phyloP scores from a whole-genome alignment of 2,329 filamentous ascomycete species.

The Mollisia scopiformis region DNA sequence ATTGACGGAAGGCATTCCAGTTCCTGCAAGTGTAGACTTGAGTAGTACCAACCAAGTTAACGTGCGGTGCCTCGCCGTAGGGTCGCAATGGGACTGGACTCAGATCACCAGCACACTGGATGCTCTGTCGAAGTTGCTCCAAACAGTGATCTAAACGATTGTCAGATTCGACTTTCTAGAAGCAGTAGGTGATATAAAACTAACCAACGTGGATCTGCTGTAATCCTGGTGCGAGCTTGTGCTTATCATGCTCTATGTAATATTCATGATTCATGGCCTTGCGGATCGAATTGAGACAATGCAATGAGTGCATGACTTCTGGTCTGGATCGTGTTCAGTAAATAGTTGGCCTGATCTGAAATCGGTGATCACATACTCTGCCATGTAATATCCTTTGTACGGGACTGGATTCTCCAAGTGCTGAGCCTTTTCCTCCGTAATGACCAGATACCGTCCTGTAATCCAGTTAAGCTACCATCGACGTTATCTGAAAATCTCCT shows the following conservation, averaged over 20 bases:
- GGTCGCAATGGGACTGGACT: conserved; percentile 17
- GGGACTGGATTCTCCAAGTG: conserved; percentile 13
- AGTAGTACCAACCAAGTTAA: conserved; percentile 19
- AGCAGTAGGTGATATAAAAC: not conserved
- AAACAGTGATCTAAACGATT: conserved; percentile 21
- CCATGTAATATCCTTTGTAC: conserved; percentile 16
- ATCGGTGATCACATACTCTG: conserved; percentile 13
- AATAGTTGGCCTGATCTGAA: not conserved
- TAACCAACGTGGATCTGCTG: conserved; percentile 17
- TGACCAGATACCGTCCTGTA: conserved; percentile 21
- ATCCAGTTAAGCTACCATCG: not conserved
- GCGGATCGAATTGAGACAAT: conserved; percentile 24
- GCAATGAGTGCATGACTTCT: conserved; percentile 28
- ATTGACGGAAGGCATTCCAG: conserved; percentile 17
- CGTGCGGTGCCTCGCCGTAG: conserved; percentile 12
- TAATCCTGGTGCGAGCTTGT: conserved; percentile 13
- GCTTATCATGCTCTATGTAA: conserved; percentile 13
- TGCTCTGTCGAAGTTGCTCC: conserved; percentile 24
- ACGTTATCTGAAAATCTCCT: not conserved
- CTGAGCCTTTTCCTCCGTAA: conserved; percentile 19
- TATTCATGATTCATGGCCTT: conserved; percentile 22
- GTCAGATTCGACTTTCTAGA: not conserved
- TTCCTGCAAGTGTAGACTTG: conserved; percentile 24
- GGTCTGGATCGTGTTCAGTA: conserved; percentile 4
- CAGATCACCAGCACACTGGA: conserved; percentile 24